Percentiles rank a stretch among this genome's conserved stretches.
Evolutionary conservation across 169 alveolate genomes (phyloP).

Genomic region (Theileria equi): DNA sequence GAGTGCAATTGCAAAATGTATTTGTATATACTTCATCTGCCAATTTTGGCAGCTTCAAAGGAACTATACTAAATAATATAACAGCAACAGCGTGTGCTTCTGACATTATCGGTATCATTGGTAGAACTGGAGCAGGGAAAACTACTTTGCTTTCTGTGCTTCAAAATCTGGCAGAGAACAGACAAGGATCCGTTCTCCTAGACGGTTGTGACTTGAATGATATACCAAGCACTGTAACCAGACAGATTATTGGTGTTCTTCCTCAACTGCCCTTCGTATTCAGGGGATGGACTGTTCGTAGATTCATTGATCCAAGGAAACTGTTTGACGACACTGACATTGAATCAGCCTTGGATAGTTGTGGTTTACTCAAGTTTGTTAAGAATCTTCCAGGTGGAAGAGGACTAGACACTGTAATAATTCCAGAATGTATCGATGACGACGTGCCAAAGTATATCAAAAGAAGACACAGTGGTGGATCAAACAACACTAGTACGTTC

Average conservation of each 20-base stretch:
- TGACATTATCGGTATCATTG: conserved; percentile 47
- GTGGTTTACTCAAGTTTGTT: conserved; percentile 47
- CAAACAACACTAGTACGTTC: background rate
- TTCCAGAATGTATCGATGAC: conserved; percentile 5
- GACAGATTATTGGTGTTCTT: conserved; percentile 48
- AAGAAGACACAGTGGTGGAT: background rate
- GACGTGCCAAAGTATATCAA: conserved; percentile 20
- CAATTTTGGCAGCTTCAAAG: background rate
- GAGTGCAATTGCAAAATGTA: background rate
- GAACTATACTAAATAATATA: conserved; percentile 6
- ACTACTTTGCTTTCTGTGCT: conserved; percentile 40
- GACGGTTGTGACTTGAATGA: conserved; percentile 54
- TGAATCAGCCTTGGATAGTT: conserved; percentile 28
- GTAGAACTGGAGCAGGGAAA: conserved; percentile 66
- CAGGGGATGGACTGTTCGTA: conserved; percentile 60
- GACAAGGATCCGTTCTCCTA: conserved; percentile 52
- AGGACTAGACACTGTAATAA: conserved; percentile 26
- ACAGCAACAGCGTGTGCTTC: conserved; percentile 22
- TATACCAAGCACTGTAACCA: conserved; percentile 25
- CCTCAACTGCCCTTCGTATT: conserved; percentile 58
- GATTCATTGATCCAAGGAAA: conserved; percentile 60
- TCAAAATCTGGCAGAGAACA: conserved; percentile 8
- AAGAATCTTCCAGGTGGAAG: conserved; percentile 7
- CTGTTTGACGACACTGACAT: conserved; percentile 42
- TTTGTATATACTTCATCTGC: background rate